Conservation (phyloP, 2,329 filamentous ascomycete species). For the Xylariomycetidae sp. region DNA sequence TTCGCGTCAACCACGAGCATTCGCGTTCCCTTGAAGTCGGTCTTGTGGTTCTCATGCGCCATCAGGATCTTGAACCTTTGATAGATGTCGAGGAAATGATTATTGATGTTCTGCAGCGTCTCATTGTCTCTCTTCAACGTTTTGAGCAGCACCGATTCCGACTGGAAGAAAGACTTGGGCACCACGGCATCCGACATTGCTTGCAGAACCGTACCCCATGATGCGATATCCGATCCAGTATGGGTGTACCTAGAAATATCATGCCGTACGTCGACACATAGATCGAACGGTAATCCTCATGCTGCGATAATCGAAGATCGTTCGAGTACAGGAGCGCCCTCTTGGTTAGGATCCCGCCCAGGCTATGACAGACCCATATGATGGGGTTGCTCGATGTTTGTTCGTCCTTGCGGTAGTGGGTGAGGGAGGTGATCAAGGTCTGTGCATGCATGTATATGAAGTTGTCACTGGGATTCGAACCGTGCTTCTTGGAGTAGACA, state of each 20-base stretch:
- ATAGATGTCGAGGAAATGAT: slow-evolving; percentile 66
- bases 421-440: slow-evolving; percentile 58
- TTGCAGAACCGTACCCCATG: slow-evolving; percentile 64
- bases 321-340: slow-evolving; percentile 63
- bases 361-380: slow-evolving; percentile 70
- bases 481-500: slow-evolving; percentile 43
- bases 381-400: slow-evolving; percentile 59
- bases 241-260: slow-evolving; percentile 74
- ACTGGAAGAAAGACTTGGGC: slow-evolving; percentile 62
- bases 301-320: slow-evolving; percentile 53
- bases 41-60: slow-evolving; percentile 71
- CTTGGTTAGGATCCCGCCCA: slow-evolving; percentile 71
- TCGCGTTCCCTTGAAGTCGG: slow-evolving; percentile 60
- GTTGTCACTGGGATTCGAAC: slow-evolving; percentile 57
- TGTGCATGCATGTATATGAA: slow-evolving; percentile 69
- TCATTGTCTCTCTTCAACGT: slow-evolving; percentile 72
- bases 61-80: slow-evolving; percentile 69
- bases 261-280: slow-evolving; percentile 73
- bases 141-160: slow-evolving; percentile 62
- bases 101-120: slow-evolving; percentile 69
- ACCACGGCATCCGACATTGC: slow-evolving; percentile 62
- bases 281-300: slow-evolving; percentile 62
- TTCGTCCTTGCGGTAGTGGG: slow-evolving; percentile 56
- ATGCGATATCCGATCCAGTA: slow-evolving; percentile 62
- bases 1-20: slow-evolving; percentile 63